Conservation (phyloP, 441 rosid genomes). For the Rhodomyrtus psidioides region DNA sequence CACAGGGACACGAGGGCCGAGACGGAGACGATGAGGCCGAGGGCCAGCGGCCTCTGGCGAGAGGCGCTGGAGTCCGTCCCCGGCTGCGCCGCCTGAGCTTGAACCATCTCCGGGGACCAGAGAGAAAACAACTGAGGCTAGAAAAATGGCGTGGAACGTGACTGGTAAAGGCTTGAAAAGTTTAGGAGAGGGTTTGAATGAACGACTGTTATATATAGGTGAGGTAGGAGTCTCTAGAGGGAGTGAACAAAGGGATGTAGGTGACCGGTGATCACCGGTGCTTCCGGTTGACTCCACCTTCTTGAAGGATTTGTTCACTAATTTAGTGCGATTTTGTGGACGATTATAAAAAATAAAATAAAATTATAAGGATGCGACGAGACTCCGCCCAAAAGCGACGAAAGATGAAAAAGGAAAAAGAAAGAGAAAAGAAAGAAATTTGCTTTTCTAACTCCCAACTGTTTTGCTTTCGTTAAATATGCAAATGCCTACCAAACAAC, state of each 20-base stretch:
- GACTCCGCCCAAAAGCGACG: no score
- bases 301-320: neutral
- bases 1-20: slow-evolving; percentile 35
- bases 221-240: neutral
- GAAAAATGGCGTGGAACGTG: neutral
- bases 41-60: slow-evolving; percentile 21
- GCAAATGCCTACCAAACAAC: neutral
- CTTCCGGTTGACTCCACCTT: neutral
- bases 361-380: neutral
- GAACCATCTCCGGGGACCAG: neutral
- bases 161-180: neutral
- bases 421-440: neutral
- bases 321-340: neutral
- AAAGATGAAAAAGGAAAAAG: no score
- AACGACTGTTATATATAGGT: neutral
- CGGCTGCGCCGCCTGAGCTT: slow-evolving; percentile 8
- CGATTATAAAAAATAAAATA: neutral
- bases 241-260: neutral
- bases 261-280: slow-evolving; percentile 4
- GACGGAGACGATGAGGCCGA: slow-evolving; percentile 13
- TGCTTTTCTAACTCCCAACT: neutral
- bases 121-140: neutral
- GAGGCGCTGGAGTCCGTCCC: slow-evolving; percentile 3
- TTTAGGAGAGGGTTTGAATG: neutral
- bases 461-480: neutral